Base-by-base conservation (phyloP, 768 basidiomycete genomes). In the Chlorophyllum brunneum region DNA sequence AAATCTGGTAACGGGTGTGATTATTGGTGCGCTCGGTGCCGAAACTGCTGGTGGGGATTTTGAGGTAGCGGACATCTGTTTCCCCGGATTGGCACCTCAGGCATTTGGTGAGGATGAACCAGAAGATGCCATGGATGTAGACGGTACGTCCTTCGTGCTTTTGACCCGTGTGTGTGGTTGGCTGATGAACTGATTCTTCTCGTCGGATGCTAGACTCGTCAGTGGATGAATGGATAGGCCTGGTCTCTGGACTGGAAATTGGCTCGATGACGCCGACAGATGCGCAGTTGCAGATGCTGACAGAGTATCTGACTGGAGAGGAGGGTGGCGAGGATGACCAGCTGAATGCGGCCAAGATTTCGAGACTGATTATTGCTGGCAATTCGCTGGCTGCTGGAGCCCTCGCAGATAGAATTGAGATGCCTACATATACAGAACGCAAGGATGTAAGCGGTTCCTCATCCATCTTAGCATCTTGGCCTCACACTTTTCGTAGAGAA, bases 11-110 rank as follows among this genome's bases (percentile, higher is more conserved):
- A 98, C 95, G 7, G 95, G 97, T 1, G 82, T 98, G 22, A 91
- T 98, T 59, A 76, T 93, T 51, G 92, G 88, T 20, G 92, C 82
- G 0, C 78, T 99, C 16, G 97, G 97, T 7, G 85, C 89, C 64
- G 97, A 98, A 67, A 97, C 91, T 0, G 74, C 81, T 2, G 75
- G 75, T 27, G 97, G 97, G 5, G 93, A 97, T 56, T 99, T 98
- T 61, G 91, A 98, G 65, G 94, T 95, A 5, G 78, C 90, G 18
- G 95, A 98, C 67, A 67, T 88, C 7, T 95, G 93, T 67, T 88
- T 79, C 61, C 78, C 94, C 2, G 95, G 85, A 0, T 73, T 95
- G 70, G 86, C 95, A 8, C 83, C 85, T 2, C 84, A 89, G 58
- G 58, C 66, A 9, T 62, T 65, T 7, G 49, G 62, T 29, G 68